These are phyloP conservation scores for Coemansia sp. DNA, from an alignment of 192 early-diverging fungal species.

Conservation along the genomic window DNA sequence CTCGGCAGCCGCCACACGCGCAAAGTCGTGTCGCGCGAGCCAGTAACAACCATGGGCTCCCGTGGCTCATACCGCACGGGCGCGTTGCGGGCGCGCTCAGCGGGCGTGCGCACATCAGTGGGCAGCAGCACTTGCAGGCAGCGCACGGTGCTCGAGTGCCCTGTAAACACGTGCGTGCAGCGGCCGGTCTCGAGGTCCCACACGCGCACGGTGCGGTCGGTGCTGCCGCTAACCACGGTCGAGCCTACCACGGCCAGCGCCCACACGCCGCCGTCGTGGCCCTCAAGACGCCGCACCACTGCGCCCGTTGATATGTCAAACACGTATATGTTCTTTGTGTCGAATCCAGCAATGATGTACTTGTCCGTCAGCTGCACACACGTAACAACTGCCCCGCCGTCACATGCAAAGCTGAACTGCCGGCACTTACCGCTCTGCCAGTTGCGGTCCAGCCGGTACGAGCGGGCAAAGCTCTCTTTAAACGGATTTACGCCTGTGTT, in stretches of 20 bases:
- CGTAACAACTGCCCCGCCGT: slow-evolving; percentile 83
- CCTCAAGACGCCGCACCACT: slow-evolving; percentile 66
- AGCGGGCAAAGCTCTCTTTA: slow-evolving; percentile 76
- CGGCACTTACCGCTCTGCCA: slow-evolving; percentile 76
- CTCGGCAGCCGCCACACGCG: slow-evolving; percentile 91
- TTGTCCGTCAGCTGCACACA: slow-evolving; percentile 96
- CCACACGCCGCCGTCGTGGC: slow-evolving; percentile 97
- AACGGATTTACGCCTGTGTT: slow-evolving; percentile 54
- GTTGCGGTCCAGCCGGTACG: slow-evolving; percentile 77
- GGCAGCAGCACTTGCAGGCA: slow-evolving; percentile 88
- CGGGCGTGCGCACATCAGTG: slow-evolving; percentile 50
- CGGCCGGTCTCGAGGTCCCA: slow-evolving; percentile 91
- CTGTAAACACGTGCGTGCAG: slow-evolving; percentile 92
- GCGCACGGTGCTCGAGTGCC: slow-evolving; percentile 92
- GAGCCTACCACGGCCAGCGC: slow-evolving; percentile 87
- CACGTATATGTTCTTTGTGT: slow-evolving; percentile 90
- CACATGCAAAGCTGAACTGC: slow-evolving; percentile 77
- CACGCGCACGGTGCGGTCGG: slow-evolving; percentile 90
- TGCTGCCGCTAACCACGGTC: slow-evolving; percentile 90
- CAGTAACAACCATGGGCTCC: slow-evolving; percentile 88
- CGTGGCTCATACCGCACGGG: slow-evolving; percentile 59
- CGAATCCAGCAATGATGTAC: slow-evolving; percentile 91
- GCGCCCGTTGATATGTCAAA: slow-evolving; percentile 86
- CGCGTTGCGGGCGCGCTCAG: slow-evolving; percentile 29
- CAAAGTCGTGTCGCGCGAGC: slow-evolving; percentile 90